phyloP scores from a whole-genome alignment of 2,329 filamentous ascomycete species.

The Tolypocladium paradoxum region DNA sequence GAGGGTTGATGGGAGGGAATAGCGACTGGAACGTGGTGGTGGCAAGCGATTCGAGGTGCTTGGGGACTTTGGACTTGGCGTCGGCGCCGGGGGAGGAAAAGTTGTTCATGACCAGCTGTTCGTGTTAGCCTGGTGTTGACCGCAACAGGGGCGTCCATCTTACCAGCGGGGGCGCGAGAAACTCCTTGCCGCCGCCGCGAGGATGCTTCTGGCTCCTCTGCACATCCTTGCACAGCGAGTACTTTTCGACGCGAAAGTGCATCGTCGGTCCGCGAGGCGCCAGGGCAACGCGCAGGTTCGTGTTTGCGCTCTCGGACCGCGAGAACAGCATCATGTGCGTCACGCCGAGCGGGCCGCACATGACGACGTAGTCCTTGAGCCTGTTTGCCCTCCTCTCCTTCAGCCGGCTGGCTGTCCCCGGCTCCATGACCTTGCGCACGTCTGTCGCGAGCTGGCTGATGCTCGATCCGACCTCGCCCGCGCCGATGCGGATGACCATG shows the following conservation, averaged over 20 bases:
- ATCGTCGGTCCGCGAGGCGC: constrained; percentile 86
- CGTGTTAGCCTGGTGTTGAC: not conserved
- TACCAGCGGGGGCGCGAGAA: constrained; percentile 72
- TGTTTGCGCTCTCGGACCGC: constrained; percentile 79
- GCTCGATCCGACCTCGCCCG: constrained; percentile 83
- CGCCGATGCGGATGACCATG: constrained; percentile 97
- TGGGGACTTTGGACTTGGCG: constrained; percentile 63
- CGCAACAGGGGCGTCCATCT: constrained; percentile 5
- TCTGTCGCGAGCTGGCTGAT: constrained; percentile 87
- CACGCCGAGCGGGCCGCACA: constrained; percentile 90
- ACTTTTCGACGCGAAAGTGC: constrained; percentile 89
- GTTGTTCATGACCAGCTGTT: constrained; percentile 92
- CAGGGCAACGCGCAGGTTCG: constrained; percentile 77
- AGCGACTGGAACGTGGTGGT: constrained; percentile 94
- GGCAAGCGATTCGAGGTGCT: constrained; percentile 83
- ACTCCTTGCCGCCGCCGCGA: constrained; percentile 73
- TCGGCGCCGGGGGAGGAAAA: constrained; percentile 59
- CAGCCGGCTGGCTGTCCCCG: constrained; percentile 77
- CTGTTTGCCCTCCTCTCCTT: constrained; percentile 85
- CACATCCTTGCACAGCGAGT: constrained; percentile 88
- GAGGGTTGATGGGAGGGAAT: constrained; percentile 91
- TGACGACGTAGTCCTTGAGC: constrained; percentile 83
- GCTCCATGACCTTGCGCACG: constrained; percentile 90
- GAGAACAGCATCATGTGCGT: constrained; percentile 91
- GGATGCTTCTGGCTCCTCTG: constrained; percentile 74